A percentile compares a stretch with the other conserved stretches of the same genome.
These are phyloP conservation scores for Aspergillus fumigatus DNA, from an alignment of 2,329 filamentous ascomycete species.

Conservation along the genomic window DNA sequence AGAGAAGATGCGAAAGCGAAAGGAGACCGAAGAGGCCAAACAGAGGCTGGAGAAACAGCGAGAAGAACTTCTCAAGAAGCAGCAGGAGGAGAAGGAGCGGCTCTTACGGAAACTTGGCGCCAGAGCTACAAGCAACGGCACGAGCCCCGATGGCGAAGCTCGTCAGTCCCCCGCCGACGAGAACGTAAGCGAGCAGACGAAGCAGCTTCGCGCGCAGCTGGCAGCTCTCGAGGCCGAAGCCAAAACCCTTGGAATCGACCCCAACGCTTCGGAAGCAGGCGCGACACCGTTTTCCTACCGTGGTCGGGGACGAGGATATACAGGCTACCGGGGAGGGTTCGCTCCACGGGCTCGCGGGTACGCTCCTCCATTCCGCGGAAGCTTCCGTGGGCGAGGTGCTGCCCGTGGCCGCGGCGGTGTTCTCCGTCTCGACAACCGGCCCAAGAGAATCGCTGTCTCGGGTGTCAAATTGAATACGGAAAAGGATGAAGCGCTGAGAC, in stretches of 20 bases:
- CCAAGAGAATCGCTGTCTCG: conserved; percentile 49
- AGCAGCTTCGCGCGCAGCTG: conserved; percentile 50
- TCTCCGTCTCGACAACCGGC: conserved; percentile 55
- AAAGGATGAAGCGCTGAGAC: conserved; percentile 53
- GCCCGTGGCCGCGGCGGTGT: conserved; percentile 45
- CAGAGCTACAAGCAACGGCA: conserved; percentile 30
- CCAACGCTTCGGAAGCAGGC: conserved; percentile 30
- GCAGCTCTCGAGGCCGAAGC: conserved; percentile 54
- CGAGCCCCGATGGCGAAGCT: conserved; percentile 20
- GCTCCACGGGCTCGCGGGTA: conserved; percentile 39
- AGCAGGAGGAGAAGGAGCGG: conserved; percentile 51
- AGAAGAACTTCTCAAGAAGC: conserved; percentile 47
- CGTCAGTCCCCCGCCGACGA: conserved; percentile 24
- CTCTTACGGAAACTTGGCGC: conserved; percentile 47
- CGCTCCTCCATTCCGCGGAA: conserved; percentile 35
- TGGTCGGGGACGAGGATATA: conserved; percentile 32
- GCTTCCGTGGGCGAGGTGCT: conserved; percentile 41
- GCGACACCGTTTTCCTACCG: conserved; percentile 25
- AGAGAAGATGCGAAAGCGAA: conserved; percentile 48
- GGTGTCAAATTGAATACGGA: conserved; percentile 45
- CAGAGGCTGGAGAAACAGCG: conserved; percentile 51
- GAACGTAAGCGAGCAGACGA: conserved; percentile 46
- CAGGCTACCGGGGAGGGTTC: conserved; percentile 37
- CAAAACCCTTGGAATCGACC: conserved; percentile 49
- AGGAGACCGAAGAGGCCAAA: conserved; percentile 49